Conservation (phyloP, 2,329 filamentous ascomycete genomes). For the Hypoxylon sp. region DNA sequence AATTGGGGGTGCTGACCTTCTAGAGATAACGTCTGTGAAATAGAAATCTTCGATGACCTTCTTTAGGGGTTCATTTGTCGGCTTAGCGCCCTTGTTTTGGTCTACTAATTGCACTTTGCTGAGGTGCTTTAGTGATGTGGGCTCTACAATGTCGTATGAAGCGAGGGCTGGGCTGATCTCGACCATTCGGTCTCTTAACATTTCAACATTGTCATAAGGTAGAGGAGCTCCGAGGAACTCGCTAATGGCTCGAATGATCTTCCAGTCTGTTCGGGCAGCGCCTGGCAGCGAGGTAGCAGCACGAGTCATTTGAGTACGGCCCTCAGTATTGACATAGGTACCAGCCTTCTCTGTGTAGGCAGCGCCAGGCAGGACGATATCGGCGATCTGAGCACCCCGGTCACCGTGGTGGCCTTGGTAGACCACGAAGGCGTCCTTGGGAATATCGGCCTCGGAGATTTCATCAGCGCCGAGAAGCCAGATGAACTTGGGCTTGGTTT, state of each 20-base stretch:
- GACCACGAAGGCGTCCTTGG: constrained; percentile 95
- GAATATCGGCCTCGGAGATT: constrained; percentile 85
- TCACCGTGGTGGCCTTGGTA: constrained; percentile 99
- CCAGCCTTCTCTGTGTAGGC: constrained; percentile 97
- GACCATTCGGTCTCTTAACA: constrained; percentile 91
- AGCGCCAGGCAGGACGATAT: constrained; percentile 92
- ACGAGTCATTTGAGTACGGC: constrained; percentile 93
- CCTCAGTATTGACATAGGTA: constrained; percentile 98
- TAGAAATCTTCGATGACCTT: constrained; percentile 96
- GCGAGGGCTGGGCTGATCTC: constrained; percentile 93
- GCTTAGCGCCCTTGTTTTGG: constrained; percentile 89
- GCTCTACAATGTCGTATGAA: constrained; percentile 92
- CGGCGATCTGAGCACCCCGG: constrained; percentile 90
- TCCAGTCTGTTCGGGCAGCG: constrained; percentile 96
- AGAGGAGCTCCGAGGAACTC: constrained; percentile 91
- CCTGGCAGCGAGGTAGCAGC: constrained; percentile 90
- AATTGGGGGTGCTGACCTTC: constrained; percentile 76
- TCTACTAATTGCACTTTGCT: constrained; percentile 97
- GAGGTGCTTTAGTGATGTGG: constrained; percentile 78
- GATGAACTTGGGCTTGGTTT: constrained; percentile 92
- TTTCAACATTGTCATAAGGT: constrained; percentile 92
- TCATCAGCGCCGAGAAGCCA: constrained; percentile 98
- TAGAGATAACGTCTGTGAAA: constrained; percentile 96
- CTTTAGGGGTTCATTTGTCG: constrained; percentile 81
- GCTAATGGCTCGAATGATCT: constrained; percentile 93